These are phyloP conservation scores for Caryopteris hybrid DNA, from an alignment of 305 asterid species.

Conservation along the genomic window DNA sequence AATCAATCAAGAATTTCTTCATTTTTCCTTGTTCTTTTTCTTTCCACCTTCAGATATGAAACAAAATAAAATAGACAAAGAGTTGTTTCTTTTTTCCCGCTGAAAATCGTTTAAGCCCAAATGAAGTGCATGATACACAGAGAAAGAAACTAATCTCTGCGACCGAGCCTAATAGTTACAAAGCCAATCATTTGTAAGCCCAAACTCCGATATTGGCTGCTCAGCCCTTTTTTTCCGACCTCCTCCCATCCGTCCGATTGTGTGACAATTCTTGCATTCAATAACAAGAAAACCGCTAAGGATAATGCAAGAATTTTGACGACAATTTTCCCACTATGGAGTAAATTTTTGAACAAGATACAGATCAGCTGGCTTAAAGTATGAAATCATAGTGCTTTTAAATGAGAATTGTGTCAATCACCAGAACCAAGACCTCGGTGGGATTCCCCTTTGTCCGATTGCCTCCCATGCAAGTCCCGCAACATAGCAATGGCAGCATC, in stretches of 20 bases:
- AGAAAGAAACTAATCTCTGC: neutral
- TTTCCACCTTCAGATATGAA: too few species aligned
- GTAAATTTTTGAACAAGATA: neutral
- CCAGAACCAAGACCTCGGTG: slow-evolving; percentile 40
- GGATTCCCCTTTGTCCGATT: slow-evolving; percentile 37
- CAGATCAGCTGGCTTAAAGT: neutral
- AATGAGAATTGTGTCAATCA: slow-evolving; percentile 24
- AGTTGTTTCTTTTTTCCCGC: too few species aligned
- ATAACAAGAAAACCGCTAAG: neutral
- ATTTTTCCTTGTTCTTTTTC: too few species aligned
- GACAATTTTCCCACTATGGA: neutral
- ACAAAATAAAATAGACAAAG: too few species aligned
- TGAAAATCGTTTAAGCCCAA: too few species aligned
- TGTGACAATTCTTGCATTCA: neutral
- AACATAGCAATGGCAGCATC: slow-evolving; percentile 32
- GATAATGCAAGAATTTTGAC: neutral
- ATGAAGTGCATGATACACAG: too few species aligned
- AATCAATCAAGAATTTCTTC: too few species aligned
- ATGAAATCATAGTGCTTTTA: neutral
- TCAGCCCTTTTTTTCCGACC: slow-evolving; percentile 20
- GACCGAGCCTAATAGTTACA: neutral
- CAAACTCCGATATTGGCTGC: neutral
- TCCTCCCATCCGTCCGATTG: too few species aligned
- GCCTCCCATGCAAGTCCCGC: slow-evolving; percentile 44
- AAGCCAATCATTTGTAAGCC: slow-evolving; percentile 4